Conservation (phyloP, 2,329 filamentous ascomycete species). For the Trichoderma afroharzianum region DNA sequence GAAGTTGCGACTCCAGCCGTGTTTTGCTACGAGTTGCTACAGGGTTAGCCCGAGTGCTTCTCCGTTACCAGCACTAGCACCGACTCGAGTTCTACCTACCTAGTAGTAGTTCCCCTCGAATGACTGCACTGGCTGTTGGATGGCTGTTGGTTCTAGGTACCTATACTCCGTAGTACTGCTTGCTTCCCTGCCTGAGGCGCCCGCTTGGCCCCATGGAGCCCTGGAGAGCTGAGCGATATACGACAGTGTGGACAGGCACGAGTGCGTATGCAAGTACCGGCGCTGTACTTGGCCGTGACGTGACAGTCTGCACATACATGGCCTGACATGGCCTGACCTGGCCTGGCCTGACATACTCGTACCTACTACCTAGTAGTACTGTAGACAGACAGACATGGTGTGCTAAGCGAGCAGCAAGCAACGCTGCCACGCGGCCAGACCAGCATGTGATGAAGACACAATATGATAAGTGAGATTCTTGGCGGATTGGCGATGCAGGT, state of each 20-base stretch:
- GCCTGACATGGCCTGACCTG: background rate
- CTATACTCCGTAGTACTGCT: too few species aligned
- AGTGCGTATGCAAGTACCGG: too few species aligned
- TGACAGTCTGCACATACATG: background rate
- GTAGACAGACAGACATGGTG: background rate
- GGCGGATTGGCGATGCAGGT: background rate
- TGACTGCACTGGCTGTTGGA: background rate
- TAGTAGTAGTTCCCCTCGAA: too few species aligned
- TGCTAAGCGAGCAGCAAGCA: conserved; percentile 5
- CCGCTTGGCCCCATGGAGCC: background rate
- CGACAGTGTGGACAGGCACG: background rate
- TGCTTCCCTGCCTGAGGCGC: background rate
- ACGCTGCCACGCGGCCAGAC: conserved; percentile 1
- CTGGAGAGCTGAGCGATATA: background rate
- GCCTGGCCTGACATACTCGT: too few species aligned
- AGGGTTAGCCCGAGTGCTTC: background rate
- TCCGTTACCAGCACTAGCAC: background rate
- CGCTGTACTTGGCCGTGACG: background rate
- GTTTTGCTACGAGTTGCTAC: background rate
- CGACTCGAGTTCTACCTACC: too few species aligned
- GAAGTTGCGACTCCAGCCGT: too few species aligned
- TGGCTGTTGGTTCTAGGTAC: background rate
- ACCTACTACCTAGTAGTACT: too few species aligned
- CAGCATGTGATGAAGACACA: conserved; percentile 8
- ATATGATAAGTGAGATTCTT: background rate